Conservation (phyloP, 257 asterid species). For the Penstemon newberryi region DNA sequence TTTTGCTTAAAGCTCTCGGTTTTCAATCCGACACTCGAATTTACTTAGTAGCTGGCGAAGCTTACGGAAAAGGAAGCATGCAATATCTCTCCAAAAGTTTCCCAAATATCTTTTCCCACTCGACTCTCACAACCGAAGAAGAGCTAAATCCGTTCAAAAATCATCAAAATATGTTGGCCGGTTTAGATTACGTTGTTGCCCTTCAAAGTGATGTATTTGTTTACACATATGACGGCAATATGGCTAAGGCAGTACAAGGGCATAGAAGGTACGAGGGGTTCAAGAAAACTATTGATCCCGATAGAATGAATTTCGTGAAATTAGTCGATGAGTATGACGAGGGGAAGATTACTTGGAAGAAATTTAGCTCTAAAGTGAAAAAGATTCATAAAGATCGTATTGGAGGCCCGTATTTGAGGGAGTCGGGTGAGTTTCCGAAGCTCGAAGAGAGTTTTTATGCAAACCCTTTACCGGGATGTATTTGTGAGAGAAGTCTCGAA, state of each 20-base stretch:
- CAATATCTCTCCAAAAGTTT: constrained; percentile 65
- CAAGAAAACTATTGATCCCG: constrained; percentile 85
- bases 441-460: constrained; percentile 94
- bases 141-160: constrained; percentile 65
- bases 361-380: constrained; percentile 71
- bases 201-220: constrained; percentile 81
- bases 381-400: constrained; percentile 64
- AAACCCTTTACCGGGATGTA: constrained; percentile 87
- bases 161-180: constrained; percentile 98
- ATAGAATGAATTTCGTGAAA: constrained; percentile 84
- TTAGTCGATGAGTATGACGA: constrained; percentile 76
- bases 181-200: constrained; percentile 90
- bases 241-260: constrained; percentile 99
- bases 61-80: constrained; percentile 94
- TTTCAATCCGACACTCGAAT: constrained; percentile 75
- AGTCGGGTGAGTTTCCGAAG: constrained; percentile 83
- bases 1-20: constrained; percentile 80
- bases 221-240: constrained; percentile 91
- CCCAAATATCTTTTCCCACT: constrained; percentile 80
- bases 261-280: constrained; percentile 87
- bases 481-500: constrained; percentile 61
- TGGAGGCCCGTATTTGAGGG: constrained; percentile 90
- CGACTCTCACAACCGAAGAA: constrained; percentile 65
- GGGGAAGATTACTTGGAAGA: constrained; percentile 77
- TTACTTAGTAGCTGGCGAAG: constrained; percentile 94